A percentile compares a stretch with the other conserved stretches of the same genome.
These are phyloP conservation scores for Cyclostephanos tholiformis DNA, from an alignment of 108 stramenopile genomes.

Conservation along the genomic window DNA sequence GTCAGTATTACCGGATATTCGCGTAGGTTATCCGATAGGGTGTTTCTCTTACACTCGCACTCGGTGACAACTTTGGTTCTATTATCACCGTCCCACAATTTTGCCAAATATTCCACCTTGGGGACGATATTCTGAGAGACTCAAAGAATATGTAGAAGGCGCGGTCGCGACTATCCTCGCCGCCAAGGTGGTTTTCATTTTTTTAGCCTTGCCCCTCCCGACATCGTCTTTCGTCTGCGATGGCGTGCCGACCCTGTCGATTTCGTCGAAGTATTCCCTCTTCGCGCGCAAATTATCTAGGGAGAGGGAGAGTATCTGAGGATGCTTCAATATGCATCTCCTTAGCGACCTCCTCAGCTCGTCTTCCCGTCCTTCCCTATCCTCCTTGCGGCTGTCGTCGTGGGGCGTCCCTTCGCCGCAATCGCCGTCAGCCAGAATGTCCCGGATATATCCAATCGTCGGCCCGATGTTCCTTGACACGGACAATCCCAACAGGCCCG, in stretches of 20 bases:
- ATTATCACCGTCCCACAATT: slow-evolving; percentile 53
- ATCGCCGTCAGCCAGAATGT: slow-evolving; percentile 18
- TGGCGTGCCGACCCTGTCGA: slow-evolving; percentile 33
- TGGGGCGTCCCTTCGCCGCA: slow-evolving; percentile 2
- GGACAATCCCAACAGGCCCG: slow-evolving; percentile 57
- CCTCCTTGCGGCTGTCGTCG: slow-evolving; percentile 17
- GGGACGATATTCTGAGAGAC: slow-evolving; percentile 71
- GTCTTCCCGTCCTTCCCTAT: background rate
- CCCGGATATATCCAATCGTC: slow-evolving; percentile 45
- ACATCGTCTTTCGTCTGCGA: background rate
- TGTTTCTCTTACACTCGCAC: background rate
- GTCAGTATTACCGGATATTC: slow-evolving; percentile 80
- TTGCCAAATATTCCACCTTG: slow-evolving; percentile 63
- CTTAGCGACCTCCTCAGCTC: slow-evolving; percentile 20
- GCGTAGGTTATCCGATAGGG: slow-evolving; percentile 41
- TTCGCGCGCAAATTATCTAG: slow-evolving; percentile 63
- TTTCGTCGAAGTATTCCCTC: slow-evolving; percentile 61
- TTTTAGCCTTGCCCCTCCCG: background rate
- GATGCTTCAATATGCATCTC: slow-evolving; percentile 69
- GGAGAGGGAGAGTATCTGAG: slow-evolving; percentile 69
- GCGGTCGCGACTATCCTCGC: slow-evolving; percentile 51
- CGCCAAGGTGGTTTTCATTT: slow-evolving; percentile 35
- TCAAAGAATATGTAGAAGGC: slow-evolving; percentile 70
- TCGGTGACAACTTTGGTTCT: background rate
- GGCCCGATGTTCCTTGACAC: slow-evolving; percentile 57